Evolutionary conservation across 768 basidiomycete species (phyloP).

Genomic region (Pulveroboletus sp.): DNA sequence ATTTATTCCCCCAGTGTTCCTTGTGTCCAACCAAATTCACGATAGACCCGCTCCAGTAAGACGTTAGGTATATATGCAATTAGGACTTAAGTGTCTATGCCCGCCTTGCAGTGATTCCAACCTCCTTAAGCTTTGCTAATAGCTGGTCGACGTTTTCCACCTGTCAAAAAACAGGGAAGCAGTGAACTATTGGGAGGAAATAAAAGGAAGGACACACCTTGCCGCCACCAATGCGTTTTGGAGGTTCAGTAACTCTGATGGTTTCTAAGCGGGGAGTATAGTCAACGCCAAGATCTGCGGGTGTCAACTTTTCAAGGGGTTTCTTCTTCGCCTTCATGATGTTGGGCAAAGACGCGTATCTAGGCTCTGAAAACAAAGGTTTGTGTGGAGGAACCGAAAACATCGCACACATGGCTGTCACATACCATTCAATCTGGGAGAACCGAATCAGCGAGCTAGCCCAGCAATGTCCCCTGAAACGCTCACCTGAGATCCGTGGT

Average conservation of each 20-base stretch:
- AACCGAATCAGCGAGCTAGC: background rate
- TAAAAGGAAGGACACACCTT: constrained; percentile 49
- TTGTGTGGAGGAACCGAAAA: background rate
- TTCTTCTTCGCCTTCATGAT: constrained; percentile 99
- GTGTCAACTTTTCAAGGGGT: constrained; percentile 76
- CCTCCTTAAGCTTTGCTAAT: constrained; percentile 83
- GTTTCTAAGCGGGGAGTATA: constrained; percentile 79
- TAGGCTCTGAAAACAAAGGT: constrained; percentile 58
- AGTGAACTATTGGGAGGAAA: background rate
- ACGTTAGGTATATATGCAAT: constrained; percentile 4
- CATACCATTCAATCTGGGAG: constrained; percentile 66
- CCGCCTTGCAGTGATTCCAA: constrained; percentile 47
- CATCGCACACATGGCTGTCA: background rate
- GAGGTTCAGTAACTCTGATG: constrained; percentile 84
- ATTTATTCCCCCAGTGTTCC: constrained; percentile 1
- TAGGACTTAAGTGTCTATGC: constrained; percentile 11
- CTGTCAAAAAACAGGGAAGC: constrained; percentile 27
- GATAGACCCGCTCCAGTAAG: background rate
- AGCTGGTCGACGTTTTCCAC: constrained; percentile 87
- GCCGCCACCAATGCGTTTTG: constrained; percentile 83
- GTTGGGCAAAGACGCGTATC: constrained; percentile 94
- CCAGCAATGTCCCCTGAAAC: background rate
- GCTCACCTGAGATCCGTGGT: constrained; percentile 90
- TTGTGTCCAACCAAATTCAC: background rate
- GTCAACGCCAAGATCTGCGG: constrained; percentile 80